phyloP scores from a whole-genome alignment of 257 asterid genomes.

The Petunia axillaris region DNA sequence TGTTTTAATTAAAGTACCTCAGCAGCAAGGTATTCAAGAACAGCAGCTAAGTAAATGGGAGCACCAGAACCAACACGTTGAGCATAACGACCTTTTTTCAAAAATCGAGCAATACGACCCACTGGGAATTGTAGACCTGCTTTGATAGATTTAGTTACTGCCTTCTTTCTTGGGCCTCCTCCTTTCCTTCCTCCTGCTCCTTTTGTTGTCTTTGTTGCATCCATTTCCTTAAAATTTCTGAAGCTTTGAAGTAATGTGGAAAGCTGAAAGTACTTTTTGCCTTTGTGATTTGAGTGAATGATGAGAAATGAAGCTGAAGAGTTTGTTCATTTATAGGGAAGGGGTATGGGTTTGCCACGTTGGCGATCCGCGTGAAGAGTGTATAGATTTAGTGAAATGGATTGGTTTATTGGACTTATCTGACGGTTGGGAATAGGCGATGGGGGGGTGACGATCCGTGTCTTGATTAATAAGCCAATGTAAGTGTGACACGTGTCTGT shows the following conservation, averaged over 20 bases:
- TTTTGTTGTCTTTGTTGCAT: conserved; percentile 24
- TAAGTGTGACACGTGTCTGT: not conserved
- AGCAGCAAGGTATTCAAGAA: conserved; percentile 51
- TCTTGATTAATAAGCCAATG: not conserved
- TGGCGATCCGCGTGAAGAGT: conserved; percentile 30
- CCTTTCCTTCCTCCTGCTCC: conserved; percentile 48
- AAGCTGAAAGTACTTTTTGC: too few relatives aligned
- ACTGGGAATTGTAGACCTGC: conserved; percentile 64
- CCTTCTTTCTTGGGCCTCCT: conserved; percentile 51
- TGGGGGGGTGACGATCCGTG: not conserved
- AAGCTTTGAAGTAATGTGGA: too few relatives aligned
- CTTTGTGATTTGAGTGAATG: not conserved
- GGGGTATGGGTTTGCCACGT: conserved; percentile 26
- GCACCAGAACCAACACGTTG: conserved; percentile 54
- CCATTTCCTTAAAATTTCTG: conserved; percentile 10
- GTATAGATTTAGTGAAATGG: not conserved
- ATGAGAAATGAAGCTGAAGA: not conserved
- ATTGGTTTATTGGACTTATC: not conserved
- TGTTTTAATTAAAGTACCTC: conserved; percentile 32
- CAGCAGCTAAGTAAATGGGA: conserved; percentile 53
- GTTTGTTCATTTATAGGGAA: conserved; percentile 10
- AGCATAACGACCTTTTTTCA: conserved; percentile 52
- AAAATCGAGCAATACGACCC: conserved; percentile 51
- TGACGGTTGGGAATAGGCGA: not conserved
- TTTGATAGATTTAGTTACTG: conserved; percentile 46